Base-by-base conservation (phyloP, 768 basidiomycete species). In the Mycena vitilis region DNA sequence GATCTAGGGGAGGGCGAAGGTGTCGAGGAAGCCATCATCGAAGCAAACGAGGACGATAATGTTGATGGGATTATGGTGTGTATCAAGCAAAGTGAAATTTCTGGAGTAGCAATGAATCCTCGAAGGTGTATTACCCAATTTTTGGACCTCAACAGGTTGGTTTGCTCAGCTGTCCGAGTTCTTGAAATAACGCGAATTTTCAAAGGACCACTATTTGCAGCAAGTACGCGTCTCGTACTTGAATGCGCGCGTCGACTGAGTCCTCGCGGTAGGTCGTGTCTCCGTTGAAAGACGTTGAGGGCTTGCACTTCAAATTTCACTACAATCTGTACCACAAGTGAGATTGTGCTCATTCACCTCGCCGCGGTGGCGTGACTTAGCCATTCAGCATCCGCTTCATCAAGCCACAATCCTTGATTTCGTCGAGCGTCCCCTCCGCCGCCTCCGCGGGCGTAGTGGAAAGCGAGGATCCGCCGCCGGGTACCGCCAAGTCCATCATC, bases 281-380 rank as follows among this genome's bases (percentile, higher is more conserved):
- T 0, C 96, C 98, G 3, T 86, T 92, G 71, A 99, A 99, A 81
- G 98, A 99, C 73, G 98, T 99, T 68, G 98, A 99, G 80, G 97
- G 98, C 3, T 85, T 99, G 60, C 90, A 99, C 80, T 95, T 94
- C 84, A 96, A 96, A 77, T 99, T 98, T 77, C 93, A 95, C 75
- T 94, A 92, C 76, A 97, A 96, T 78, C 82, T 97, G 61, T 96
- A 96, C 78, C 95, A 97, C 85, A 98, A 97, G 96, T 97, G 71
- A 61, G 88, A 71, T 36, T 48, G 6, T 5, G 60, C 7, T 2
- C 16, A 11, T 6, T 44, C 9, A 11, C 3, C 36, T 12, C 22
- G 16, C 7, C 15, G 4, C 22, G 23, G 23, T 7, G 16, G 38
- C 63, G 34, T 68, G 59, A 71, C 40, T 3, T 61, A 61, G 55